phyloP scores from a whole-genome alignment of 73 alveolate genomes.

The Uronychia setigera region DNA sequence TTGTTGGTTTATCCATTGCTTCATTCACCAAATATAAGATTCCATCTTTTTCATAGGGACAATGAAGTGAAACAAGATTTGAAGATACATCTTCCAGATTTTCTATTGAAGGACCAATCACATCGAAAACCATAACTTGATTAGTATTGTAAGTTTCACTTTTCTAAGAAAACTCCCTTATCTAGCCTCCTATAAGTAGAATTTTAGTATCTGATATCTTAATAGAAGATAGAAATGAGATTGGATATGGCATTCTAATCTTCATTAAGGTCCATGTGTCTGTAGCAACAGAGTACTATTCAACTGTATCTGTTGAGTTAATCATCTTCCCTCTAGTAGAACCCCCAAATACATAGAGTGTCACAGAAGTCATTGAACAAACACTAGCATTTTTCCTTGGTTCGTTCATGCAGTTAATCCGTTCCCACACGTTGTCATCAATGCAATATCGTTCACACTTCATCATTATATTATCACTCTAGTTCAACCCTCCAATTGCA shows the following conservation, averaged over 20 bases:
- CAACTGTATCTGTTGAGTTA: constrained; percentile 48
- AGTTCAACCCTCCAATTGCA: constrained; percentile 64
- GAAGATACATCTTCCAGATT: not conserved
- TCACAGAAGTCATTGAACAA: constrained; percentile 58
- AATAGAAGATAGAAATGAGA: constrained; percentile 40
- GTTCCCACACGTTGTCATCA: constrained; percentile 44
- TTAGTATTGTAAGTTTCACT: constrained; percentile 53
- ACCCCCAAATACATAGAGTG: constrained; percentile 71
- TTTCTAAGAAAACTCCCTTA: constrained; percentile 43
- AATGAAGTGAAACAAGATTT: not conserved
- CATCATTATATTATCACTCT: constrained; percentile 50
- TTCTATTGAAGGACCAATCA: constrained; percentile 25
- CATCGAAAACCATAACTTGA: constrained; percentile 59
- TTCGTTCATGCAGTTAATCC: constrained; percentile 43
- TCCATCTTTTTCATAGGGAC: not conserved
- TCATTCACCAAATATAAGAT: not conserved
- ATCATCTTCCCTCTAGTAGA: not conserved
- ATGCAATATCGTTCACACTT: constrained; percentile 61
- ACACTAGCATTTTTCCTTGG: constrained; percentile 61
- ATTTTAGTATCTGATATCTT: constrained; percentile 47
- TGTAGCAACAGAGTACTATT: constrained; percentile 54
- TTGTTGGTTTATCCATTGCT: not conserved
- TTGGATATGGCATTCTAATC: constrained; percentile 48
- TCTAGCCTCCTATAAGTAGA: constrained; percentile 59
- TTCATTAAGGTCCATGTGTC: constrained; percentile 63